Evolutionary conservation across 306 rosid species (phyloP).

Genomic region (Fragaria iinumae): DNA sequence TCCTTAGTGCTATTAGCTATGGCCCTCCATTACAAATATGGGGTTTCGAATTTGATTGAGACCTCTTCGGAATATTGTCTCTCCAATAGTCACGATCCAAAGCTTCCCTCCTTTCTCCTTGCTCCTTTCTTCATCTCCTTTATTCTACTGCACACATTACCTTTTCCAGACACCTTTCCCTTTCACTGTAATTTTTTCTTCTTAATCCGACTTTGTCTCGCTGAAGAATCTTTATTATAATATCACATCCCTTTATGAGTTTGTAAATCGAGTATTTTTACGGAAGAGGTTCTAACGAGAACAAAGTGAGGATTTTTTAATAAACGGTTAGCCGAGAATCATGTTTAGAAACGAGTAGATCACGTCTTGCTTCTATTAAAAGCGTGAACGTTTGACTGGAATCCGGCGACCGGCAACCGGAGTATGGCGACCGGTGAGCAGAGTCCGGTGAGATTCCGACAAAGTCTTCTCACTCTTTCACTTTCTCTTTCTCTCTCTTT

Average conservation of each 20-base stretch:
- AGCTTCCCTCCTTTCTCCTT: constrained; percentile 45
- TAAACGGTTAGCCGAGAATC: too few species aligned
- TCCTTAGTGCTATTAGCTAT: constrained; percentile 5
- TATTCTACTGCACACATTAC: constrained; percentile 46
- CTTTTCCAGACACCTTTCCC: constrained; percentile 57
- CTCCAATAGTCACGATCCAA: constrained; percentile 69
- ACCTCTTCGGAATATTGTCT: constrained; percentile 75
- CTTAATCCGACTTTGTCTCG: neutral
- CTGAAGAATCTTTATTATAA: neutral
- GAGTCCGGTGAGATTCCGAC: too few species aligned
- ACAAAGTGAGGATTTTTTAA: too few species aligned
- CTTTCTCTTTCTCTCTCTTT: too few species aligned
- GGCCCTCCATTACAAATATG: constrained; percentile 45
- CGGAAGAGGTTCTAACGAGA: too few species aligned
- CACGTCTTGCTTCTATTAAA: neutral
- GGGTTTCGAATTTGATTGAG: constrained; percentile 58
- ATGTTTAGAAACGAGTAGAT: too few species aligned
- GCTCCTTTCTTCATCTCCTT: constrained; percentile 30
- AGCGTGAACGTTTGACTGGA: neutral
- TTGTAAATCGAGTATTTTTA: constrained; percentile 9
- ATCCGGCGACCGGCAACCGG: too few species aligned
- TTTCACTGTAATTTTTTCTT: constrained; percentile 29
- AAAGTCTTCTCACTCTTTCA: too few species aligned
- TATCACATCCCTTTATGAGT: constrained; percentile 26
- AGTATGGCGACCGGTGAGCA: too few species aligned